Conservation (phyloP, 2,329 filamentous ascomycete genomes). For the Shiraia sp. region DNA sequence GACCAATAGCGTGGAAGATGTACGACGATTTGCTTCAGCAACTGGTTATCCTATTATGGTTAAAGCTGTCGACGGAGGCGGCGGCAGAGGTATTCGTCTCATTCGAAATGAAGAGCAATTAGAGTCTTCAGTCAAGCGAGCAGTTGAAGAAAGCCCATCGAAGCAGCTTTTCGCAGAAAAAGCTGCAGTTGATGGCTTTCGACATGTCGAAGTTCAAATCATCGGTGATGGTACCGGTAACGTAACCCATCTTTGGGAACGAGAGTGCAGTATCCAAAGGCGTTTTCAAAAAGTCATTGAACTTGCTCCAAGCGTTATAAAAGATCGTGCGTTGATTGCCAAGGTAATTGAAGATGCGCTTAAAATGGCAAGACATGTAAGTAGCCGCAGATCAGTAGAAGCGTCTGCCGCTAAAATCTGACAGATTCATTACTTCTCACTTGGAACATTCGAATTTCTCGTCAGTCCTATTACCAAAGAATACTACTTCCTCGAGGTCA, state of each 20-base stretch:
- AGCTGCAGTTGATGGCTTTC: slow-evolving; percentile 64
- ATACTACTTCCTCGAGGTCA: slow-evolving; percentile 65
- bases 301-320: slow-evolving; percentile 57
- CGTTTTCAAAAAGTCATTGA: slow-evolving; percentile 67
- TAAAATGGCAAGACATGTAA: slow-evolving; percentile 54
- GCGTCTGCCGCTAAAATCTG: background rate
- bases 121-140: slow-evolving; percentile 52
- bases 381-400: slow-evolving; percentile 1
- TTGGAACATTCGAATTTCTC: slow-evolving; percentile 69
- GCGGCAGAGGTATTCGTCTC: slow-evolving; percentile 63
- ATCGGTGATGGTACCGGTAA: slow-evolving; percentile 59
- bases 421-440: slow-evolving; percentile 58
- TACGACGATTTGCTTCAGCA: slow-evolving; percentile 61
- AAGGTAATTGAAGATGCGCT: slow-evolving; percentile 59
- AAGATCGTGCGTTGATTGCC: slow-evolving; percentile 52
- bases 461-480: slow-evolving; percentile 54
- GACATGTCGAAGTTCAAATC: slow-evolving; percentile 65
- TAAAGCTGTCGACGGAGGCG: slow-evolving; percentile 68
- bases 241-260: slow-evolving; percentile 61
- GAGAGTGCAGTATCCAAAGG: slow-evolving; percentile 64
- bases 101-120: slow-evolving; percentile 52
- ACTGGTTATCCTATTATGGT: slow-evolving; percentile 62
- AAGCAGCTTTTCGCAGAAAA: slow-evolving; percentile 63
- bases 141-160: slow-evolving; percentile 62
- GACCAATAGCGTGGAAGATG: slow-evolving; percentile 48